Evolutionary conservation across 2,329 filamentous ascomycete species (phyloP).

Genomic region (Penicillium sp.): DNA sequence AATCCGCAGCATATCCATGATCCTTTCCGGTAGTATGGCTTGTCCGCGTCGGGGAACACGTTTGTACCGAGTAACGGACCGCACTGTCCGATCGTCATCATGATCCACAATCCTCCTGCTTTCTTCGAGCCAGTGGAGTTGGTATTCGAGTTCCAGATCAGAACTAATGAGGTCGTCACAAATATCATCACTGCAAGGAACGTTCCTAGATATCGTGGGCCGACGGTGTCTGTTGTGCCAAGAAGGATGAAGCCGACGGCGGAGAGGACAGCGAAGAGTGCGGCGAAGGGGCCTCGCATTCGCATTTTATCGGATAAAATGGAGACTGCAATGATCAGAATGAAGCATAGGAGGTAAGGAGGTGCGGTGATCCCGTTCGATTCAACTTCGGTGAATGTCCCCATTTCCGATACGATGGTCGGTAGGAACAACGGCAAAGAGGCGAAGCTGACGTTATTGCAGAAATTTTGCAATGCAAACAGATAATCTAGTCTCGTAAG

Average conservation of each 20-base stretch:
- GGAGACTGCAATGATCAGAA: conserved; percentile 54
- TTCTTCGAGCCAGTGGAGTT: neutral
- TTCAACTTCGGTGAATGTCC: conserved; percentile 61
- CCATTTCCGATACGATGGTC: conserved; percentile 66
- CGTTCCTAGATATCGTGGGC: conserved; percentile 39
- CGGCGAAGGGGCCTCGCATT: conserved; percentile 44
- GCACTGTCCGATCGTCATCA: conserved; percentile 69
- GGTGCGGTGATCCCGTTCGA: conserved; percentile 74
- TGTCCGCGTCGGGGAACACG: conserved; percentile 57
- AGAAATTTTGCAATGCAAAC: conserved; percentile 44
- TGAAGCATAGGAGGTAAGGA: conserved; percentile 63
- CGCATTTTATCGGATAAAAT: conserved; percentile 41
- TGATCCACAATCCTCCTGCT: conserved; percentile 60
- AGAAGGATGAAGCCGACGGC: conserved; percentile 46
- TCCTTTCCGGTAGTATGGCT: conserved; percentile 56
- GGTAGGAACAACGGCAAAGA: conserved; percentile 67
- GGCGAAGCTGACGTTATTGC: conserved; percentile 65
- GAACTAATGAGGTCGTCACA: conserved; percentile 56
- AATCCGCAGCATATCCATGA: conserved; percentile 63
- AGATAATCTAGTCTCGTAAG: neutral
- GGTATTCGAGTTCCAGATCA: neutral
- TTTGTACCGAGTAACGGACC: conserved; percentile 66
- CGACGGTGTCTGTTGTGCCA: conserved; percentile 36
- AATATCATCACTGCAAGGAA: conserved; percentile 55
- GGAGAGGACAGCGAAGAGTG: conserved; percentile 35